Percentiles rank a stretch among this genome's conserved stretches.
These are phyloP conservation scores for Ganoderma multipileum DNA, from an alignment of 1,284 basidiomycete genomes.

Conservation along the genomic window DNA sequence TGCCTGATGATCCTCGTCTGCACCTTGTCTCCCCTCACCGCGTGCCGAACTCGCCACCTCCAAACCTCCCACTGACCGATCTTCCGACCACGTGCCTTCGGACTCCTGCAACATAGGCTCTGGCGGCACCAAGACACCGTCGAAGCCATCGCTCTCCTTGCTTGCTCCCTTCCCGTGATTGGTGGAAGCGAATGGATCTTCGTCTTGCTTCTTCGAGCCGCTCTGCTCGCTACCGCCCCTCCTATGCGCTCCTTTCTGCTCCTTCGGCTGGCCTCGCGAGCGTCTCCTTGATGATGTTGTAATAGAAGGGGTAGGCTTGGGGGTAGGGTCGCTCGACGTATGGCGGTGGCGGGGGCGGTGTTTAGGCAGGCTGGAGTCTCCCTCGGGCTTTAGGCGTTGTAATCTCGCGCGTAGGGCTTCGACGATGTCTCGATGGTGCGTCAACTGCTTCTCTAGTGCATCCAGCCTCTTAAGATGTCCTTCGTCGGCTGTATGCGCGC, in stretches of 20 bases:
- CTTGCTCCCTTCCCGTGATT: background rate
- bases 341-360: background rate
- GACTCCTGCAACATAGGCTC: background rate
- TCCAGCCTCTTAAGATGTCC: constrained; percentile 1
- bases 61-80: background rate
- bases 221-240: background rate
- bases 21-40: background rate
- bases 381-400: background rate
- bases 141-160: background rate
- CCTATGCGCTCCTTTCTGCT: background rate
- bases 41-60: background rate
- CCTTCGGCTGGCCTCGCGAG: background rate
- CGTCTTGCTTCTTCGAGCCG: background rate
- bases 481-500: background rate
- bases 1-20: background rate
- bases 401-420: background rate
- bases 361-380: background rate
- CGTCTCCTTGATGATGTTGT: background rate
- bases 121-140: background rate
- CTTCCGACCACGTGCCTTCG: background rate
- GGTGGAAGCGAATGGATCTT: background rate
- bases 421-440: background rate
- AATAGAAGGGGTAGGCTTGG: background rate
- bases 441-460: background rate
- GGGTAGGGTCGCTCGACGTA: constrained; percentile 1